Percentiles rank a stretch among this genome's conserved stretches.
Evolutionary conservation across 768 basidiomycete species (phyloP).

Genomic region (Boletus subparvulus): DNA sequence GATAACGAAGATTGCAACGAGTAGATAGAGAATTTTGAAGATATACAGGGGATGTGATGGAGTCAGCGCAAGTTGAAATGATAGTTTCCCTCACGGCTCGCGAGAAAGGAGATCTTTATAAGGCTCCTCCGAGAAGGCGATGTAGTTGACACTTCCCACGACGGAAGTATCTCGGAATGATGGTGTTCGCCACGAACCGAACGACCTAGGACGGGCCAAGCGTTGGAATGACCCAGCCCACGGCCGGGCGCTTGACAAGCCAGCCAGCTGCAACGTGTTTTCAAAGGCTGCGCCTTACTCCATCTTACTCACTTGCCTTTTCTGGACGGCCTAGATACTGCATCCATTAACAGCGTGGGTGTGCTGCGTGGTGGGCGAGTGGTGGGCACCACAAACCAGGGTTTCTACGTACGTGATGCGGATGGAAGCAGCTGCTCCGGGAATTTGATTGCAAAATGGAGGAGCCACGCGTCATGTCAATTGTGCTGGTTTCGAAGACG

Average conservation of each 20-base stretch:
- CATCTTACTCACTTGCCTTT: constrained; percentile 30
- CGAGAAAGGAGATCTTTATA: constrained; percentile 26
- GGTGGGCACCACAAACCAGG: no score
- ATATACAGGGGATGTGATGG: constrained; percentile 8
- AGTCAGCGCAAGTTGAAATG: constrained; percentile 13
- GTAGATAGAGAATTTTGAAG: constrained; percentile 29
- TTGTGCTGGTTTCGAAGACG: no score
- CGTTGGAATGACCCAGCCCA: background rate
- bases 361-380: no score
- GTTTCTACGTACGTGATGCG: no score
- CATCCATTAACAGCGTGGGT: no score
- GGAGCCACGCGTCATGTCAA: no score
- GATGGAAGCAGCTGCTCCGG: no score
- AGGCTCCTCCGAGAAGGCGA: constrained; percentile 26
- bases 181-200: constrained; percentile 18
- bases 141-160: constrained; percentile 15
- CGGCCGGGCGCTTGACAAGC: no score
- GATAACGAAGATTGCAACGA: constrained; percentile 20
- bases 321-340: constrained; percentile 13
- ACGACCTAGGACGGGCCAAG: constrained; percentile 3
- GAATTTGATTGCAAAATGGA: no score
- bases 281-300: constrained; percentile 15
- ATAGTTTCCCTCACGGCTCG: constrained; percentile 15
- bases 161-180: constrained; percentile 1
- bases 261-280: constrained; percentile 23